Percentiles rank a stretch among this genome's conserved stretches.
Conservation (phyloP, 2,329 filamentous ascomycete species). For the Botrytis hyacinthi region DNA sequence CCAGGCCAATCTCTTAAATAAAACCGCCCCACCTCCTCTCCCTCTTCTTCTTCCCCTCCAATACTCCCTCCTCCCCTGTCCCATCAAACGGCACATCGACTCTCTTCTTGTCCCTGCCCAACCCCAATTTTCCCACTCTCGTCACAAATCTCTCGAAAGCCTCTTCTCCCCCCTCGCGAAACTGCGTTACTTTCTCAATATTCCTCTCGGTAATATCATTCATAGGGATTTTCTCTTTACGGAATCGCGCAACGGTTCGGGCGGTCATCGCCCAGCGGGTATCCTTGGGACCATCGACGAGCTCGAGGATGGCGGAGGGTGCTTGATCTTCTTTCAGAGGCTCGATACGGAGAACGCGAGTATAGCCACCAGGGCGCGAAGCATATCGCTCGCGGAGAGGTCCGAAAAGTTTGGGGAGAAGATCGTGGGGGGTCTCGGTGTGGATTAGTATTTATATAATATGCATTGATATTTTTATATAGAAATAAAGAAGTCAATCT, state of each 20-base stretch:
- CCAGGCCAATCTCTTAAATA: conserved; percentile 6
- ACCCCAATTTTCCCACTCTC: conserved; percentile 40
- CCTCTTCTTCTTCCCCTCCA: conserved; percentile 12
- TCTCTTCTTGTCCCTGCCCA: conserved; percentile 38
- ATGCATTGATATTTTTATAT: neutral
- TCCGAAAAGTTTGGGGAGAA: conserved; percentile 85
- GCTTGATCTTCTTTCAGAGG: conserved; percentile 85
- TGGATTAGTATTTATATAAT: conserved; percentile 16
- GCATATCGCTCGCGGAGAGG: conserved; percentile 77
- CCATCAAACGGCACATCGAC: conserved; percentile 29
- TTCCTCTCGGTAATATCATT: conserved; percentile 75
- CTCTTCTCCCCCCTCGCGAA: conserved; percentile 62
- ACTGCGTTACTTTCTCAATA: conserved; percentile 78
- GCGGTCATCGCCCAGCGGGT: conserved; percentile 95
- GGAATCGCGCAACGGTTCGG: conserved; percentile 69
- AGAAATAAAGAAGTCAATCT: neutral
- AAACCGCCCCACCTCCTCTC: conserved; percentile 21
- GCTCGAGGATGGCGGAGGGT: conserved; percentile 83
- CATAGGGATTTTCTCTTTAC: conserved; percentile 53
- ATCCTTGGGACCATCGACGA: conserved; percentile 92
- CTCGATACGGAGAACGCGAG: conserved; percentile 88
- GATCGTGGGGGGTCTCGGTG: conserved; percentile 60
- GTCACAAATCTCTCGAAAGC: conserved; percentile 66
- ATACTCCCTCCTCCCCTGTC: conserved; percentile 11
- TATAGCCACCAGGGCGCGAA: conserved; percentile 86